Evolutionary conservation across 2,329 filamentous ascomycete species (phyloP).

Genomic region (Huntiella decipiens): DNA sequence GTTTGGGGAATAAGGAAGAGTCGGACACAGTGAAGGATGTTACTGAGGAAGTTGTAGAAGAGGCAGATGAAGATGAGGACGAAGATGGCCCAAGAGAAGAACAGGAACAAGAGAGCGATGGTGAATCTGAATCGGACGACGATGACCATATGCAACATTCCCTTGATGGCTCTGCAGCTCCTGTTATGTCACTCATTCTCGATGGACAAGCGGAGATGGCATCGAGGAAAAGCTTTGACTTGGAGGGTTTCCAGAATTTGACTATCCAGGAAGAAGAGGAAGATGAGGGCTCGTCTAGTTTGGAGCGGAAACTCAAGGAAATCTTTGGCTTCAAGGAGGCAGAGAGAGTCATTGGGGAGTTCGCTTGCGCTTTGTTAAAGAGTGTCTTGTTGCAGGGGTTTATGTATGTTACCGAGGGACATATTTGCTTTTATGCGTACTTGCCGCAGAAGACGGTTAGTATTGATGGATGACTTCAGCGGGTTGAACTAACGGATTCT

Average conservation of each 20-base stretch:
- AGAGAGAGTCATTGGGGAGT: conserved; percentile 83
- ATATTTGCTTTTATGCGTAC: conserved; percentile 95
- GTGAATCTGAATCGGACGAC: conserved; percentile 13
- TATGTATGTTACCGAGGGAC: conserved; percentile 82
- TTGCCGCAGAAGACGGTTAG: conserved; percentile 77
- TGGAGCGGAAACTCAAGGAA: conserved; percentile 56
- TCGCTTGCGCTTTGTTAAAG: conserved; percentile 82
- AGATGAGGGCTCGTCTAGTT: conserved; percentile 25
- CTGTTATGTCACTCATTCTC: conserved; percentile 61
- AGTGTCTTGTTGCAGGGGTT: conserved; percentile 85
- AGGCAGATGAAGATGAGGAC: conserved; percentile 49
- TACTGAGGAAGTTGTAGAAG: conserved; percentile 17
- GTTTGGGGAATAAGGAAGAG: no score
- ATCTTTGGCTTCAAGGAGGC: conserved; percentile 69
- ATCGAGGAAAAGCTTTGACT: conserved; percentile 36
- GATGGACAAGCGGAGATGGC: conserved; percentile 50
- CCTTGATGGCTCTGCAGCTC: conserved; percentile 26
- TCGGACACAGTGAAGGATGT: no score
- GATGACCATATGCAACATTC: background rate
- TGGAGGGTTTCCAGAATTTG: conserved; percentile 23
- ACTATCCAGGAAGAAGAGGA: background rate
- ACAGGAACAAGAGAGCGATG: conserved; percentile 1
- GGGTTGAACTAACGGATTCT: conserved; percentile 4
- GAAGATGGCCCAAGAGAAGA: background rate
- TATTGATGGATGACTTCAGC: conserved; percentile 1